Percentiles rank a stretch among this genome's conserved stretches.
Conservation (phyloP, 495 filamentous ascomycete genomes). For the Talaromyces nanjingensis region DNA sequence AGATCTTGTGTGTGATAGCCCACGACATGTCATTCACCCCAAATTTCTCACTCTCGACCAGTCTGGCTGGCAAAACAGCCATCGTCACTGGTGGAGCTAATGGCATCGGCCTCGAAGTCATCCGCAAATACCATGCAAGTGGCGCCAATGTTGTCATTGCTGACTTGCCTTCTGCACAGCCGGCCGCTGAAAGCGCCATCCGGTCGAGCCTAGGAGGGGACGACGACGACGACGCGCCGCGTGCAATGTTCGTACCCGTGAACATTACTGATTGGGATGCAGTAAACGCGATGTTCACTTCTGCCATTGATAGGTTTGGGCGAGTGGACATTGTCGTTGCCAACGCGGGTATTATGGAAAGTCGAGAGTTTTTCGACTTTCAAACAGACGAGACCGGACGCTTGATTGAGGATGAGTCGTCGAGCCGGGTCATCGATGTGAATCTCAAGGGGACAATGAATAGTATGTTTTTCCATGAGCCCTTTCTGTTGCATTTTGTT, state of each 20-base stretch:
- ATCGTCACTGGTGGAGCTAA: neutral
- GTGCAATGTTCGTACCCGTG: conserved; percentile 15
- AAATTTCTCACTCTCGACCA: neutral
- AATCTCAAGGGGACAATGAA: conserved; percentile 32
- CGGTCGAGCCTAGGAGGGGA: no score
- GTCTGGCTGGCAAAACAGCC: neutral
- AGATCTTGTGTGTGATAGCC: no score
- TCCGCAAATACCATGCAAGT: neutral
- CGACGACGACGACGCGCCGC: conserved; percentile 10
- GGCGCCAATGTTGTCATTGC: conserved; percentile 20
- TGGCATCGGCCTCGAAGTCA: neutral
- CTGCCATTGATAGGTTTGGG: conserved; percentile 38
- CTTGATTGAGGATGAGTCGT: conserved; percentile 15
- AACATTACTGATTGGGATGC: conserved; percentile 21
- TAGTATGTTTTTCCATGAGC: conserved; percentile 14
- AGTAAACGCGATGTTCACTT: conserved; percentile 44
- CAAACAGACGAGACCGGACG: conserved; percentile 16
- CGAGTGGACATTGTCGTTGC: conserved; percentile 57
- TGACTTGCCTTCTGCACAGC: conserved; percentile 14
- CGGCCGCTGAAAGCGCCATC: conserved; percentile 16
- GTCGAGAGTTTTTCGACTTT: conserved; percentile 13
- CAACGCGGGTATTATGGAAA: conserved; percentile 58
- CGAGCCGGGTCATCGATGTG: conserved; percentile 21
- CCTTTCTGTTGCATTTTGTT: neutral
- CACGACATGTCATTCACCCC: no score